These are phyloP conservation scores for Sugiyamaella sp. DNA, from an alignment of 1,139 yeast species.

Conservation along the genomic window DNA sequence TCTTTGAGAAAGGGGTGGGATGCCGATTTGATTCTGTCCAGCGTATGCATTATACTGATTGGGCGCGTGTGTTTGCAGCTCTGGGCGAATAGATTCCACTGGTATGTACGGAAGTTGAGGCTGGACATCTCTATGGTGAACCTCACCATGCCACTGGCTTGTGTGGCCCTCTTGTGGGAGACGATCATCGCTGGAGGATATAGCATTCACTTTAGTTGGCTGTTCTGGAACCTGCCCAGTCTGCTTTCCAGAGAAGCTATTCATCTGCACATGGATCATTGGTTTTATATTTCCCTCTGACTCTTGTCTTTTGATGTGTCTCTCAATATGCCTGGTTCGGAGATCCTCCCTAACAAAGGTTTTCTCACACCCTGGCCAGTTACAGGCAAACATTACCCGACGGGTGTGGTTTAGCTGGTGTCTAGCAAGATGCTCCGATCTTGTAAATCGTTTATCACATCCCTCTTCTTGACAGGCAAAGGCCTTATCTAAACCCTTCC, in stretches of 20 bases:
- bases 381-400: slow-evolving; percentile 51
- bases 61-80: neutral
- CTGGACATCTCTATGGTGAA: neutral
- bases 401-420: slow-evolving; percentile 47
- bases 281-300: slow-evolving; percentile 5
- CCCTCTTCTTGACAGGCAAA: slow-evolving; percentile 54
- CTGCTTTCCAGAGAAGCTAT: too few species aligned
- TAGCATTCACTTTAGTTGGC: too few species aligned
- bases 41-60: neutral
- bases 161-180: too few species aligned
- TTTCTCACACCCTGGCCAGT: slow-evolving; percentile 53
- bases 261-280: slow-evolving; percentile 13
- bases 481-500: slow-evolving; percentile 40
- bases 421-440: slow-evolving; percentile 49
- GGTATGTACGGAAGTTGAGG: neutral
- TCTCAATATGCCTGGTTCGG: slow-evolving; percentile 48
- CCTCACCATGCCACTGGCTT: too few species aligned
- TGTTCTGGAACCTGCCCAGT: too few species aligned
- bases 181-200: too few species aligned
- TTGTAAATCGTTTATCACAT: slow-evolving; percentile 64
- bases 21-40: neutral
- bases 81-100: neutral
- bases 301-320: slow-evolving; percentile 15
- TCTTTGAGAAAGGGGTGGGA: neutral
- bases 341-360: slow-evolving; percentile 65